phyloP scores from a whole-genome alignment of 2,329 filamentous ascomycete genomes.

The Scleromitrula shiraiana region DNA sequence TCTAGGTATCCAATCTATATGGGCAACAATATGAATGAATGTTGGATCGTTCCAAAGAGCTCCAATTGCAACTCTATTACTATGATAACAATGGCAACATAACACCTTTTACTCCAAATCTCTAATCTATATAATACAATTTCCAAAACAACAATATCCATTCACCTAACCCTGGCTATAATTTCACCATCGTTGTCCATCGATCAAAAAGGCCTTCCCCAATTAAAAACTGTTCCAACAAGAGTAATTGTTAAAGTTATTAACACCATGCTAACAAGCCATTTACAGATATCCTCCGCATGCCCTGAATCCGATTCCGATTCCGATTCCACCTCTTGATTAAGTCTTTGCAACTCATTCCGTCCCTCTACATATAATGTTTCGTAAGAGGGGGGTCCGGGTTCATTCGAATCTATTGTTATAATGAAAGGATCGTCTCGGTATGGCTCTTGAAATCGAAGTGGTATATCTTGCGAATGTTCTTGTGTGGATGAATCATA shows the following conservation, averaged over 20 bases:
- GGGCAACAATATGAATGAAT: too few relatives aligned
- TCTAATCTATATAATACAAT: neutral
- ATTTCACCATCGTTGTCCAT: neutral
- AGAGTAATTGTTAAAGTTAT: slow-evolving; percentile 21
- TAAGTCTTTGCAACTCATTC: slow-evolving; percentile 17
- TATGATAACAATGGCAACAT: too few relatives aligned
- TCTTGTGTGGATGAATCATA: neutral
- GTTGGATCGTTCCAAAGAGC: too few relatives aligned
- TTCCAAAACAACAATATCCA: neutral
- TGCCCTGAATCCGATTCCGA: slow-evolving; percentile 17
- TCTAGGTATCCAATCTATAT: too few relatives aligned
- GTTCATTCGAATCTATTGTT: slow-evolving; percentile 16
- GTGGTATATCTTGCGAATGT: slow-evolving; percentile 2
- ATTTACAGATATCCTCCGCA: slow-evolving; percentile 24
- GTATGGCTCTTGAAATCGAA: slow-evolving; percentile 18
- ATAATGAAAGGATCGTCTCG: slow-evolving; percentile 25
- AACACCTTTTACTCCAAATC: neutral
- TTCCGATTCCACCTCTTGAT: slow-evolving; percentile 14
- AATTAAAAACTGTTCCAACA: slow-evolving; percentile 26
- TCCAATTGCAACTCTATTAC: too few relatives aligned
- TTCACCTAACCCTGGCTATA: slow-evolving; percentile 6
- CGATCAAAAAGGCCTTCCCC: slow-evolving; percentile 15
- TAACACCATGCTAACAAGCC: slow-evolving; percentile 27
- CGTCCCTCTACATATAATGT: slow-evolving; percentile 16
- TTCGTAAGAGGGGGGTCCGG: slow-evolving; percentile 24